These are phyloP conservation scores for Rhynchosporium secalis DNA, from an alignment of 2,329 filamentous ascomycete species.

Conservation along the genomic window DNA sequence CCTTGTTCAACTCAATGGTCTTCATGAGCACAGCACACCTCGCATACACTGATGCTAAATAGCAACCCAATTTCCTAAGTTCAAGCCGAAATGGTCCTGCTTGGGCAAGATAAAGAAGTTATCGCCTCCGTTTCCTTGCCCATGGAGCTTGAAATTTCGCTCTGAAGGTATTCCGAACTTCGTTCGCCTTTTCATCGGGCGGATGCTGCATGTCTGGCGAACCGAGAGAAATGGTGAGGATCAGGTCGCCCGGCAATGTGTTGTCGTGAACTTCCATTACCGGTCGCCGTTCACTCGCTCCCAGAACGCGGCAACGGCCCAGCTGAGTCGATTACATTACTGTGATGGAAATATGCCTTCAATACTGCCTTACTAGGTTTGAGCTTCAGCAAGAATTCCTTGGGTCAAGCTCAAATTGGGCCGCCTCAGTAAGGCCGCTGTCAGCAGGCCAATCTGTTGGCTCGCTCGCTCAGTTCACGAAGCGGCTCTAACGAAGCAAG, in stretches of 20 bases:
- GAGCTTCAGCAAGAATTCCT: slow-evolving; percentile 6
- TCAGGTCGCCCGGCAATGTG: slow-evolving; percentile 14
- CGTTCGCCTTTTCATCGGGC: slow-evolving; percentile 2
- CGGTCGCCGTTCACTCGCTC: slow-evolving; percentile 12
- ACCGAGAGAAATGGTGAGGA: slow-evolving; percentile 2
- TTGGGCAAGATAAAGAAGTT: slow-evolving; percentile 18
- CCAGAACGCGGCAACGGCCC: slow-evolving; percentile 2
- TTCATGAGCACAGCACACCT: slow-evolving; percentile 16
- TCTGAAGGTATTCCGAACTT: not conserved
- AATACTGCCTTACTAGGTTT: slow-evolving; percentile 21
- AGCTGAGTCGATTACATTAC: slow-evolving; percentile 8
- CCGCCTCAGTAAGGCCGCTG: slow-evolving; percentile 24
- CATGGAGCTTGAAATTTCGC: not conserved
- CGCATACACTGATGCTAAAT: slow-evolving; percentile 17
- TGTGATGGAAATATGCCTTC: slow-evolving; percentile 16
- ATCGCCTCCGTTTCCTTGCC: slow-evolving; percentile 4
- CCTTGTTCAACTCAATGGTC: slow-evolving; percentile 16
- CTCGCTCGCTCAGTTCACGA: not conserved
- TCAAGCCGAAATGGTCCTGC: not conserved
- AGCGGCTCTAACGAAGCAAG: slow-evolving; percentile 16
- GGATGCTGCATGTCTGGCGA: slow-evolving; percentile 3
- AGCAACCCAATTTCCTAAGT: not conserved
- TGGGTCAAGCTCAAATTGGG: not conserved
- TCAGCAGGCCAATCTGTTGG: slow-evolving; percentile 12
- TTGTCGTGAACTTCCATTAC: slow-evolving; percentile 8